Evolutionary conservation across 441 rosid species (phyloP).

Genomic region (Erodium chrysanthum): DNA sequence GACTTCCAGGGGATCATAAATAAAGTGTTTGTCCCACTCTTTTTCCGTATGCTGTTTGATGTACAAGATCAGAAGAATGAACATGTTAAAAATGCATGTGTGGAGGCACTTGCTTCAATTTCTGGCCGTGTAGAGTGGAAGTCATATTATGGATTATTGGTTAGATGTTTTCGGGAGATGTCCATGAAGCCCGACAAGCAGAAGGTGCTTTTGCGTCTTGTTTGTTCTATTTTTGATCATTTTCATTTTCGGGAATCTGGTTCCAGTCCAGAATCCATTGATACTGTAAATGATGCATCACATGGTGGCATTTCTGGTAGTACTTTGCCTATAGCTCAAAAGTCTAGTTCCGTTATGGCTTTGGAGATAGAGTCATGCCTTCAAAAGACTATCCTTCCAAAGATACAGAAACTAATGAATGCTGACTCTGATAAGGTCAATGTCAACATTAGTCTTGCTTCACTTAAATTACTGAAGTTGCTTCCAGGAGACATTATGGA

Average conservation of each 20-base stretch:
- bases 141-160: slow-evolving; percentile 55
- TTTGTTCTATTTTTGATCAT: slow-evolving; percentile 67
- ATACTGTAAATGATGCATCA: slow-evolving; percentile 12
- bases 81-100: slow-evolving; percentile 55
- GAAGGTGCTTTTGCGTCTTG: slow-evolving; percentile 55
- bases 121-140: slow-evolving; percentile 72
- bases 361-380: slow-evolving; percentile 50
- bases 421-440: slow-evolving; percentile 58
- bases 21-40: slow-evolving; percentile 69
- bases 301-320: slow-evolving; percentile 17
- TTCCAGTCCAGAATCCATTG: slow-evolving; percentile 31
- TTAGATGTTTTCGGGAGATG: slow-evolving; percentile 71
- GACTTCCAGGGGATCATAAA: slow-evolving; percentile 57
- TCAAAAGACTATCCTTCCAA: slow-evolving; percentile 53
- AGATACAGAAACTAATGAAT: slow-evolving; percentile 53
- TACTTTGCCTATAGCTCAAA: slow-evolving; percentile 15
- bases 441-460: slow-evolving; percentile 58
- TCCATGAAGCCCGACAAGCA: slow-evolving; percentile 46
- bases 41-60: slow-evolving; percentile 75
- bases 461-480: slow-evolving; percentile 76
- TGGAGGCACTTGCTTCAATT: slow-evolving; percentile 68
- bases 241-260: slow-evolving; percentile 49
- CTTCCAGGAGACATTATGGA: slow-evolving; percentile 78
- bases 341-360: slow-evolving; percentile 19
- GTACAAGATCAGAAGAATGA: slow-evolving; percentile 63